Percentiles rank a stretch among this genome's conserved stretches.
phyloP scores from a whole-genome alignment of 1,284 basidiomycete species.

The Heterobasidion irregulare region DNA sequence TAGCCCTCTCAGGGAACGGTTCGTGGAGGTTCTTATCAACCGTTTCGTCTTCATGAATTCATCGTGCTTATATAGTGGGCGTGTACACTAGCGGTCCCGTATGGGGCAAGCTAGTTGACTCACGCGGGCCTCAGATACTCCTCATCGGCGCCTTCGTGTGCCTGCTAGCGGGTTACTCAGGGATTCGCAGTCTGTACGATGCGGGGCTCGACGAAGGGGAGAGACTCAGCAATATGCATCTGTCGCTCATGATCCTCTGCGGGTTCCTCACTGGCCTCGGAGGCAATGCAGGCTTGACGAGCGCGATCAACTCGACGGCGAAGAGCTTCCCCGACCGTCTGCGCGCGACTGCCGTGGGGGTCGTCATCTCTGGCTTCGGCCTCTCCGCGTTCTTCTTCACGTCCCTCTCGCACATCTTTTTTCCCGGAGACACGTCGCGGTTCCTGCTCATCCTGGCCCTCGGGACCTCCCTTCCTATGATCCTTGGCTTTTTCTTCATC shows the following conservation, averaged over 20 bases:
- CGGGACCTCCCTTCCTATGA: slow-evolving; percentile 63
- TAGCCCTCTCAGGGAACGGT: slow-evolving; percentile 66
- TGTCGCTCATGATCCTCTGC: slow-evolving; percentile 38
- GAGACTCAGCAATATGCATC: slow-evolving; percentile 14
- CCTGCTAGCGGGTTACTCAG: slow-evolving; percentile 56
- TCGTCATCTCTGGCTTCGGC: slow-evolving; percentile 79
- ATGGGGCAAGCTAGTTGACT: slow-evolving; percentile 65
- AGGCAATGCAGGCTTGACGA: slow-evolving; percentile 47
- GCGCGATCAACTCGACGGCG: slow-evolving; percentile 56
- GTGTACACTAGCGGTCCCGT: slow-evolving; percentile 53
- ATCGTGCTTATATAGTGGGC: slow-evolving; percentile 34
- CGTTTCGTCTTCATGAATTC: not conserved
- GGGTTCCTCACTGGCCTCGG: slow-evolving; percentile 55
- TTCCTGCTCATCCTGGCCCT: slow-evolving; percentile 64
- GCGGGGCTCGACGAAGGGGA: slow-evolving; percentile 28
- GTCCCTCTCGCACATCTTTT: slow-evolving; percentile 53
- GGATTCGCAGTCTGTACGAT: slow-evolving; percentile 58
- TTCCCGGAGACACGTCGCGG: slow-evolving; percentile 62
- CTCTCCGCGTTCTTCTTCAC: slow-evolving; percentile 80
- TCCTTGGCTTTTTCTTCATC: slow-evolving; percentile 59
- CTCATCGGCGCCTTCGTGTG: slow-evolving; percentile 39
- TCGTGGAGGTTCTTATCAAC: slow-evolving; percentile 14
- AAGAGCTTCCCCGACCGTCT: slow-evolving; percentile 51
- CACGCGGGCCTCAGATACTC: slow-evolving; percentile 47
- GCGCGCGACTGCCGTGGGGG: not conserved